phyloP scores from a whole-genome alignment of 139 green algal species.

The Pseudopediastrum boryanum region DNA sequence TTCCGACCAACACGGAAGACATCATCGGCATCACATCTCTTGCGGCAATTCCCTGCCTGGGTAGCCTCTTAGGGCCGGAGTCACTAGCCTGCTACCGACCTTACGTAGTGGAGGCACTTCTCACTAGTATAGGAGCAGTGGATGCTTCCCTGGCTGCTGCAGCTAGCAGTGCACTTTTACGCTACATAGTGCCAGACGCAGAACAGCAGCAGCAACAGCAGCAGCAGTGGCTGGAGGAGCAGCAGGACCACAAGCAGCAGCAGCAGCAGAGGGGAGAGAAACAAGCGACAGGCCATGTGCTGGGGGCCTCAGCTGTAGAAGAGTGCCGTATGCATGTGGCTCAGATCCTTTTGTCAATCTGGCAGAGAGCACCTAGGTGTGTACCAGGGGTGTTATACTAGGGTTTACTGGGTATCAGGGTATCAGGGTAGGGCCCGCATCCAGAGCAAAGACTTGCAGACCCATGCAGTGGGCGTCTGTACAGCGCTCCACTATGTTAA shows the following conservation, averaged over 20 bases:
- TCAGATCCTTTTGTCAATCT: constrained; percentile 20
- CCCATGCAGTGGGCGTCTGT: background rate
- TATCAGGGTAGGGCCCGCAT: too few species aligned
- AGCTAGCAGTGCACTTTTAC: constrained; percentile 56
- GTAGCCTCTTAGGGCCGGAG: constrained; percentile 33
- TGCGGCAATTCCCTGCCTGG: constrained; percentile 11
- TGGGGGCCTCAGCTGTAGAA: too few species aligned
- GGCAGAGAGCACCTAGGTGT: constrained; percentile 11
- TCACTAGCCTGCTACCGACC: constrained; percentile 20
- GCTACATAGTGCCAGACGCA: constrained; percentile 28
- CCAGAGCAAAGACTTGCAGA: too few species aligned
- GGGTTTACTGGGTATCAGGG: too few species aligned
- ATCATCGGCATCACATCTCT: constrained; percentile 28
- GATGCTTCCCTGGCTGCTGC: constrained; percentile 65
- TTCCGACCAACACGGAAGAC: constrained; percentile 27
- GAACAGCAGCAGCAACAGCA: background rate
- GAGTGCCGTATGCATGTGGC: too few species aligned
- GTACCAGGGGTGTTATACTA: too few species aligned
- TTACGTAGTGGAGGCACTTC: constrained; percentile 76
- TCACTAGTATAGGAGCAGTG: constrained; percentile 81
- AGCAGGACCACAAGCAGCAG: background rate
- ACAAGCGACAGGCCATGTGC: background rate
- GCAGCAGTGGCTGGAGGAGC: background rate
- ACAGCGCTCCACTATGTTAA: background rate
- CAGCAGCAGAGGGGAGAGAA: background rate